These are phyloP conservation scores for Rhynchospora pubera DNA, from an alignment of 176 grass and related monocot genomes.

Conservation along the genomic window DNA sequence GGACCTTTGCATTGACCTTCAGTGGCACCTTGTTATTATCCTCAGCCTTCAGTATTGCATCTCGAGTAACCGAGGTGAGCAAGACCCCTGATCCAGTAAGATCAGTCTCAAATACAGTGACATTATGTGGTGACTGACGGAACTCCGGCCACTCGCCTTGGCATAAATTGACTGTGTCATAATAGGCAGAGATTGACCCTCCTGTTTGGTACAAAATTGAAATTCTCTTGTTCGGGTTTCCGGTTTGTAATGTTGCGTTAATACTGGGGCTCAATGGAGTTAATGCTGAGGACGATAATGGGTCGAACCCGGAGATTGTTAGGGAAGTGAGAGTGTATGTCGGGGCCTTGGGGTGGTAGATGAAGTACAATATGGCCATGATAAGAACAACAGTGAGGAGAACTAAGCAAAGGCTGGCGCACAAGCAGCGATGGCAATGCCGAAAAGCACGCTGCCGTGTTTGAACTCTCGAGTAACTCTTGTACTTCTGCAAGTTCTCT, in stretches of 20 bases:
- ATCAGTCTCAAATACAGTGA: constrained; percentile 31
- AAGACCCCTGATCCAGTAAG: constrained; percentile 22
- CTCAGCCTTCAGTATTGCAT: constrained; percentile 11
- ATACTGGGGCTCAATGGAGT: constrained; percentile 24
- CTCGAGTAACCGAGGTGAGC: constrained; percentile 17
- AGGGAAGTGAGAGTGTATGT: constrained; percentile 50
- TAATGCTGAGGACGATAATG: neutral
- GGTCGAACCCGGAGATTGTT: constrained; percentile 36
- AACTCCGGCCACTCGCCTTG: constrained; percentile 61
- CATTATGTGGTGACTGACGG: constrained; percentile 48
- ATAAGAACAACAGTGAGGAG: constrained; percentile 21
- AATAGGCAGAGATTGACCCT: constrained; percentile 33
- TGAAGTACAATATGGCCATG: constrained; percentile 32
- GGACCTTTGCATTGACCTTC: constrained; percentile 29
- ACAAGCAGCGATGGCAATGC: constrained; percentile 23
- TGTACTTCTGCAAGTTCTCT: neutral
- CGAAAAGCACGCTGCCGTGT: constrained; percentile 18
- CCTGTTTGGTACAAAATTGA: constrained; percentile 57
- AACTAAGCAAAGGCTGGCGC: neutral
- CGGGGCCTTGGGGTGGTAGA: constrained; percentile 57
- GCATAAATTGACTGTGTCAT: constrained; percentile 33
- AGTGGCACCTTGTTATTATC: constrained; percentile 36
- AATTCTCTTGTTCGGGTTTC: constrained; percentile 55
- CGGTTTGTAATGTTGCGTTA: constrained; percentile 37
- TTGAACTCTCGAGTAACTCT: neutral